These are phyloP conservation scores for Collariella sp. DNA, from an alignment of 495 filamentous ascomycete species.

Conservation along the genomic window DNA sequence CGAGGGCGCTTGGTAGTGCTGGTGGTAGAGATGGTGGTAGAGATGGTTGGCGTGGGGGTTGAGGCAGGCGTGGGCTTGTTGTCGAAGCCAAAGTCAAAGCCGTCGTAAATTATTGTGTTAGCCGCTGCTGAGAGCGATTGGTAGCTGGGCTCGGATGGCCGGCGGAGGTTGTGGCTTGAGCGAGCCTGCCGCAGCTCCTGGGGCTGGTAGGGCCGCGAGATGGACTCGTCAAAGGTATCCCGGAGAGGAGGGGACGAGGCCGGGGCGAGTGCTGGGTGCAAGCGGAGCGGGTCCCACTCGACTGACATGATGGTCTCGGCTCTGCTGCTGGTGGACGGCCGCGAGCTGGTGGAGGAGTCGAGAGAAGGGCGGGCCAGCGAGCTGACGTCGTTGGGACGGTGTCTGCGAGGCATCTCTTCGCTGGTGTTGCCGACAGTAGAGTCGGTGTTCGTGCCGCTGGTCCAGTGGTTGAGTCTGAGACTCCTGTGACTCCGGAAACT, in stretches of 20 bases:
- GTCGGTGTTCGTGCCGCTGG: background rate
- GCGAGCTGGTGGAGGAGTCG: constrained; percentile 13
- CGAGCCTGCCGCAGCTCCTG: constrained; percentile 19
- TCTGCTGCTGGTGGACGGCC: constrained; percentile 20
- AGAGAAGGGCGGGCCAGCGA: constrained; percentile 22
- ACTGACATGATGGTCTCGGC: constrained; percentile 16
- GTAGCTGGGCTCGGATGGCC: constrained; percentile 3
- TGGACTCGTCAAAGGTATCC: constrained; percentile 1
- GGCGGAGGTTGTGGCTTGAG: constrained; percentile 13
- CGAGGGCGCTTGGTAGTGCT: background rate
- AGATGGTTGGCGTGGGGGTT: constrained; percentile 1
- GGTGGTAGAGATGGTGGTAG: background rate
- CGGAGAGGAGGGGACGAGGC: constrained; percentile 10
- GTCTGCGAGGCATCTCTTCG: constrained; percentile 12
- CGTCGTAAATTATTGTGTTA: constrained; percentile 27
- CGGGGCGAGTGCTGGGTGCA: constrained; percentile 22
- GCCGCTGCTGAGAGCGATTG: background rate
- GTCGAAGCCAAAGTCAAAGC: constrained; percentile 32
- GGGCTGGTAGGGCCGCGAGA: constrained; percentile 12
- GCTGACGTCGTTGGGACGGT: constrained; percentile 21
- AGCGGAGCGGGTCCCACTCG: constrained; percentile 30
- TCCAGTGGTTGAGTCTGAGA: constrained; percentile 8
- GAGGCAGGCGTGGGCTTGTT: background rate
- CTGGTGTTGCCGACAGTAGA: background rate
- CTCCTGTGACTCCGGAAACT: constrained; percentile 27